Conservation (phyloP, 257 asterid species). For the Ajuga chamaepitys region DNA sequence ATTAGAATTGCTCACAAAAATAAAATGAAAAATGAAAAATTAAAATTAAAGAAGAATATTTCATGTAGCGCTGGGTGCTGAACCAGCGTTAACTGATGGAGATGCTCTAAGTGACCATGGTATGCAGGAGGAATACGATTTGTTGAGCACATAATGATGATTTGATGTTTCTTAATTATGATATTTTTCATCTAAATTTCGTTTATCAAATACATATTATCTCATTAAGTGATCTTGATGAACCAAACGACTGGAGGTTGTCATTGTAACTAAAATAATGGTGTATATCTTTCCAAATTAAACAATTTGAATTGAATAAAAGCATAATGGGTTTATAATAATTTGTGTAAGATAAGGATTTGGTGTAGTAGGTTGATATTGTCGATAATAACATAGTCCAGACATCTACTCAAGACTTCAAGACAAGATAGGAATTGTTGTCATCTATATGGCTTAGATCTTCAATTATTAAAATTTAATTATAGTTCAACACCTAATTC, state of each 20-base stretch:
- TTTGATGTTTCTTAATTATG: too few relatives aligned
- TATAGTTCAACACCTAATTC: background rate
- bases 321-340: background rate
- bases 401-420: background rate
- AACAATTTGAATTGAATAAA: background rate
- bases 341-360: background rate
- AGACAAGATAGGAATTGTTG: background rate
- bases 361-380: background rate
- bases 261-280: background rate
- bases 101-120: too few relatives aligned
- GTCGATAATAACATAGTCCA: slow-evolving; percentile 1
- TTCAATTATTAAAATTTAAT: background rate
- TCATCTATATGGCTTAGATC: background rate
- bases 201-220: too few relatives aligned
- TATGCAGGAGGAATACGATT: too few relatives aligned
- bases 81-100: too few relatives aligned
- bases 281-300: background rate
- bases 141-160: too few relatives aligned
- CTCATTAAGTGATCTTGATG: too few relatives aligned
- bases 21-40: too few relatives aligned
- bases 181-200: too few relatives aligned
- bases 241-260: slow-evolving; percentile 1
- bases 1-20: too few relatives aligned
- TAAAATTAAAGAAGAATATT: too few relatives aligned
- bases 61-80: too few relatives aligned